Evolutionary conservation across 1,284 basidiomycete genomes (phyloP), one percentile per base, ranked within the genome.

Genomic region (Veloporphyrellus conicus): DNA sequence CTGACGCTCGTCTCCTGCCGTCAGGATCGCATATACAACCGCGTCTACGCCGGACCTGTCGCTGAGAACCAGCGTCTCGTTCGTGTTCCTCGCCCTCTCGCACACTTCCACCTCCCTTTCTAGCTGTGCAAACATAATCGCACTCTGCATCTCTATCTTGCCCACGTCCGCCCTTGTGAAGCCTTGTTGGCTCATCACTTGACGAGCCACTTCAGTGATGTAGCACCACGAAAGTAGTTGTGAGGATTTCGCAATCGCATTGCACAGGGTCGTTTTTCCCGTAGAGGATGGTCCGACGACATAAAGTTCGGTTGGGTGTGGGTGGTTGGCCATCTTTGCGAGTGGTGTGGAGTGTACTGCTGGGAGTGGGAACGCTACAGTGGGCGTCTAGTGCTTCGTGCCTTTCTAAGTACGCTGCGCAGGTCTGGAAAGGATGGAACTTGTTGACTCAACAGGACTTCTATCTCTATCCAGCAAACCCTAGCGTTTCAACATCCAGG

Each of bases 31-130:
- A 54, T 84, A 84, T 0, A 81, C 76, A 43, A 84, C 63, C 3
- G 82, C 73, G 61, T 84, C 82, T 6, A 83, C 60, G 0, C 76
- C 79, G 12, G 82, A 84, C 51, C 82, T 68, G 56, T 84, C 82
- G 58, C 76, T 78, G n/a, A 84, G 63, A 31, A 76, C 54, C n/a
- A 77, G 54, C 4, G 56, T 50, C 37, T 53, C 52, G 11, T 53
- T 40, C 14, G 29, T 38, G 6, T 40, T 49, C 48, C 52, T 57
- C 49, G 56, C 59, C 40, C 33, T 41, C 41, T 44, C 50, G 32
- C 48, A 53, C 3, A 61, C 65, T 18, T 58, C 57, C 12, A 48
- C 54, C 61, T 84, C 81, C 41, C 64, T 69, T 29, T 65, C 57
- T 45, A 79, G 49, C 49, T 84, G 80, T 2, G 75, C 77, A 8